Percentiles rank a stretch among this genome's conserved stretches.
Conservation (phyloP, 768 basidiomycete genomes). For the Crepidotus variabilis region DNA sequence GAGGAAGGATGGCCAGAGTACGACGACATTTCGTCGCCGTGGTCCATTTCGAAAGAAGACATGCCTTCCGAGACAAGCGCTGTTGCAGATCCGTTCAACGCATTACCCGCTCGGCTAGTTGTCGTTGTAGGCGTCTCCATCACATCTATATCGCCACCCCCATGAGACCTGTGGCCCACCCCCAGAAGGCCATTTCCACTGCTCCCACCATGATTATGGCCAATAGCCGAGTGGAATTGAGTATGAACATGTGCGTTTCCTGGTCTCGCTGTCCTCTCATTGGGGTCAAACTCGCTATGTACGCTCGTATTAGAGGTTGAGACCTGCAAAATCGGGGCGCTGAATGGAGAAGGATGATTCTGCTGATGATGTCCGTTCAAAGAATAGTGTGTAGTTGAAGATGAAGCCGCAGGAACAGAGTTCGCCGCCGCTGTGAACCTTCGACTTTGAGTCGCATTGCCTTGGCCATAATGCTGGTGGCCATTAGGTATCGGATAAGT, state of each 20-base stretch:
- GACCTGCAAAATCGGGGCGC: constrained; percentile 32
- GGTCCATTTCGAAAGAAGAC: not conserved
- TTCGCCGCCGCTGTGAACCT: not conserved
- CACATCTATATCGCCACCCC: not conserved
- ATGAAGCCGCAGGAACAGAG: not conserved
- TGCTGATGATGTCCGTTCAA: not conserved
- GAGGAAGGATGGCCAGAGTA: not conserved
- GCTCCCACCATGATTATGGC: not conserved
- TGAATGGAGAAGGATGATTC: constrained; percentile 12
- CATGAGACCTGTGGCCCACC: not conserved
- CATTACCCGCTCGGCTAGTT: not conserved
- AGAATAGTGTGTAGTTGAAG: not conserved
- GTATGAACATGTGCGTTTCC: constrained; percentile 43
- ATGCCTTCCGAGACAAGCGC: not conserved
- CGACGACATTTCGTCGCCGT: not conserved
- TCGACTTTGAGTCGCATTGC: not conserved
- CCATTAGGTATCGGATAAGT: constrained; percentile 24
- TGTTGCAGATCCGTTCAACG: constrained; percentile 7
- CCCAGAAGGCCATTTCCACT: not conserved
- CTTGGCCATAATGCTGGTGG: not conserved
- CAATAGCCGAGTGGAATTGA: constrained; percentile 31
- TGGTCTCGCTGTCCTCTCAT: constrained; percentile 47
- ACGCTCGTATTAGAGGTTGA: constrained; percentile 33
- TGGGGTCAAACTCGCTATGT: constrained; percentile 35
- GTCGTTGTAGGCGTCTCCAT: constrained; percentile 11